Evolutionary conservation across 352 stramenopile species (phyloP), one percentile per base, ranked within the genome.

Genomic region (Blastocystis sp.): DNA sequence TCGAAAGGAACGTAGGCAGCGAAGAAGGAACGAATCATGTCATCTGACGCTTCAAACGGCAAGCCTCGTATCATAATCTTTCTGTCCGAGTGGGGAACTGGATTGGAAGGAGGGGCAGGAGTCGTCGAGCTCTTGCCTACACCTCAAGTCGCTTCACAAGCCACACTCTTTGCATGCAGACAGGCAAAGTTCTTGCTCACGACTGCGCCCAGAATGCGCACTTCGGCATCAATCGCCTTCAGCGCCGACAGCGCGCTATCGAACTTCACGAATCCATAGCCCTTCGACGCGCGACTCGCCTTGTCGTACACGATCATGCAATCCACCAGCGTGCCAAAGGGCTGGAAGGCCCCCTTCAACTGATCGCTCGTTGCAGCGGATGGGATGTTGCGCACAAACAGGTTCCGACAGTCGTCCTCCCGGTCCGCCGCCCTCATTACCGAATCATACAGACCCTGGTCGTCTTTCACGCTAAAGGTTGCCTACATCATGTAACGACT

Each of bases 321-420:
- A 65, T 92, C 91, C 45, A 92, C 88, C 60, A 96, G 92, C 33
- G 91, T 88, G n/a, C 94, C 94, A 91, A 92, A 95, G 61, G 92
- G 90, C 31, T 80, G 69, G 91, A 96, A 95, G 16, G 93, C 90
- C 66, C 94, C 88, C 82, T 93, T 93, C 3, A 96, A 21, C 69
- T 94, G 92, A 60, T 94, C 91, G 55, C 94, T 89, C 55, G 93
- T 95, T 37, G 92, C 90, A 91, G 95, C 93, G 91, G 96, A 96
- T 26, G 93, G 92, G 62, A 96, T 79, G 90, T 96, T 96, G 26
- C 94, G 92, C 24, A 96, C 41, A 88, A 96, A 96, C 0, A 96
- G 70, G 29, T 93, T 95, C 29, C 92, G 91, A 59, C 90, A 90
- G 35, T 91, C 78, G 55, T 93, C 88, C 6, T 91, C 91, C 33